phyloP scores from a whole-genome alignment of 2,329 filamentous ascomycete species.

The Macroventuria anomochaeta region DNA sequence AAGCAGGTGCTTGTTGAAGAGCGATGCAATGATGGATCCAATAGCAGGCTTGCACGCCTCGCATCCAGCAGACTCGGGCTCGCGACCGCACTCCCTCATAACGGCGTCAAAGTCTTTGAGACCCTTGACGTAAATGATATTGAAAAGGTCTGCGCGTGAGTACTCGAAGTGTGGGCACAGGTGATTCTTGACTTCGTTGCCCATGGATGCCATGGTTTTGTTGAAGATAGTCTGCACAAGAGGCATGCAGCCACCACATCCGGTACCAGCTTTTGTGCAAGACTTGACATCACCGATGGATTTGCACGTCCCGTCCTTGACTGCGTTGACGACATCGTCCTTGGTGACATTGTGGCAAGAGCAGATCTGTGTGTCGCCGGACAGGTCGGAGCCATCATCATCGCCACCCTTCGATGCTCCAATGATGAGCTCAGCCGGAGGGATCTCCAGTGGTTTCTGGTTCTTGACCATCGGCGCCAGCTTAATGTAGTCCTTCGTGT shows the following conservation, averaged over 20 bases:
- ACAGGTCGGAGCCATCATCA: slow-evolving; percentile 73
- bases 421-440: slow-evolving; percentile 82
- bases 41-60: slow-evolving; percentile 86
- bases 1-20: slow-evolving; percentile 86
- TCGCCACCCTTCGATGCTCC: slow-evolving; percentile 77
- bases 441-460: slow-evolving; percentile 77
- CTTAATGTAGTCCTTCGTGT: slow-evolving; percentile 89
- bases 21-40: slow-evolving; percentile 77
- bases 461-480: slow-evolving; percentile 85
- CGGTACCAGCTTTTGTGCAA: slow-evolving; percentile 90
- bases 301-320: slow-evolving; percentile 82
- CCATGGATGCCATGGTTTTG: slow-evolving; percentile 83
- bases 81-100: slow-evolving; percentile 78
- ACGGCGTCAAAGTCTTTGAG: slow-evolving; percentile 75
- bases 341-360: slow-evolving; percentile 94
- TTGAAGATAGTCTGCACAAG: slow-evolving; percentile 90
- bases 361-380: slow-evolving; percentile 87
- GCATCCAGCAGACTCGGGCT: slow-evolving; percentile 76
- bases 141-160: slow-evolving; percentile 86
- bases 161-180: slow-evolving; percentile 84
- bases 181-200: slow-evolving; percentile 85
- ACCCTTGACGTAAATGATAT: slow-evolving; percentile 83
- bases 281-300: slow-evolving; percentile 82
- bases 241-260: slow-evolving; percentile 89
- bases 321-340: slow-evolving; percentile 72